These are phyloP conservation scores for Trichoderma cornu-damae DNA, from an alignment of 2,329 filamentous ascomycete genomes.

Conservation along the genomic window DNA sequence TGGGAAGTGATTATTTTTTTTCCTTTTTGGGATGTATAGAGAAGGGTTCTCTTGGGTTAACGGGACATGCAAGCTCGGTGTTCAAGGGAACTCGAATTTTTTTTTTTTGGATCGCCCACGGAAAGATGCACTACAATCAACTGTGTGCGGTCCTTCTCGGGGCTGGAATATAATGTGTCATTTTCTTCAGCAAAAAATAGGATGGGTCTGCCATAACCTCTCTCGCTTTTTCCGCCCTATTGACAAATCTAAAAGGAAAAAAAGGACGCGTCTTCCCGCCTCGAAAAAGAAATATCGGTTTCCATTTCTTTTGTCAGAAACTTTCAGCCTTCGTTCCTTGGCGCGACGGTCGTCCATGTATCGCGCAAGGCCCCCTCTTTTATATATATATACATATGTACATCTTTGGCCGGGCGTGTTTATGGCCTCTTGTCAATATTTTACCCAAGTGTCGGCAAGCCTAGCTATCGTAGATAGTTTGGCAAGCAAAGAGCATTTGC, in stretches of 20 bases:
- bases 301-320: conserved; percentile 18
- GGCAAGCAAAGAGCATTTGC: conserved; percentile 30
- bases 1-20: conserved; percentile 24
- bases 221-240: conserved; percentile 23
- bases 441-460: conserved; percentile 26
- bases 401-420: conserved; percentile 32
- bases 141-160: conserved; percentile 18
- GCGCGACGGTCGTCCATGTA: background rate
- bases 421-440: conserved; percentile 34
- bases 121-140: conserved; percentile 14
- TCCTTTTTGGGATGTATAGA: conserved; percentile 36
- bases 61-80: conserved; percentile 32
- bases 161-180: conserved; percentile 32
- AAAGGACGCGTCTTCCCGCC: conserved; percentile 23
- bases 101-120: conserved; percentile 17
- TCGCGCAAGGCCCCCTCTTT: conserved; percentile 17
- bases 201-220: conserved; percentile 27
- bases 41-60: conserved; percentile 30
- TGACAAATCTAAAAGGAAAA: conserved; percentile 21
- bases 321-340: conserved; percentile 18
- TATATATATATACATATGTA: background rate
- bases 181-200: conserved; percentile 24
- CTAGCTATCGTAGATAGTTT: conserved; percentile 24
- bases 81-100: conserved; percentile 19
- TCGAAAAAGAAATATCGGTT: conserved; percentile 21